These are phyloP conservation scores for Cadophora malorum DNA, from an alignment of 2,329 filamentous ascomycete species.

Conservation along the genomic window DNA sequence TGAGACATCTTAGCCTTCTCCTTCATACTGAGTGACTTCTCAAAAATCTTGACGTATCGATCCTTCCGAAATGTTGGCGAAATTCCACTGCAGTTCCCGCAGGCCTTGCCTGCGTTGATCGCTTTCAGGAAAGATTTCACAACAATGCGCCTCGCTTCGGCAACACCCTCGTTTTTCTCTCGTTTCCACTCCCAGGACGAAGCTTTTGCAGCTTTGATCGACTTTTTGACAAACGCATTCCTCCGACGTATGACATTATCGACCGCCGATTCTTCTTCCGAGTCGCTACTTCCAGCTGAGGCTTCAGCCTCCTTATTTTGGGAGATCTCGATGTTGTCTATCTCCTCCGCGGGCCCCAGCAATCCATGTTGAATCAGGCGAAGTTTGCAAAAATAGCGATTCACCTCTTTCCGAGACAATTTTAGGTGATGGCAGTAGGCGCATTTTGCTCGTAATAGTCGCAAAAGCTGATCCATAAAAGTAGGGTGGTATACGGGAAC, in stretches of 20 bases:
- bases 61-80: conserved; percentile 89
- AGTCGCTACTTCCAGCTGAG: conserved; percentile 36
- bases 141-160: conserved; percentile 75
- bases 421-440: conserved; percentile 89
- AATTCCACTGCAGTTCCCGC: conserved; percentile 70
- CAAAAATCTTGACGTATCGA: conserved; percentile 90
- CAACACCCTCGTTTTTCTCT: conserved; percentile 82
- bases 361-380: conserved; percentile 86
- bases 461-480: conserved; percentile 90
- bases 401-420: conserved; percentile 76
- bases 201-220: conserved; percentile 64
- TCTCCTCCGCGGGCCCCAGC: conserved; percentile 66
- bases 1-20: conserved; percentile 80
- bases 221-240: conserved; percentile 73
- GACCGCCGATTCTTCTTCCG: conserved; percentile 45
- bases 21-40: conserved; percentile 77
- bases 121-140: conserved; percentile 82
- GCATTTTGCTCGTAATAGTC: conserved; percentile 85
- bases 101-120: conserved; percentile 73
- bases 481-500: conserved; percentile 95
- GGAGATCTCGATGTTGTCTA: conserved; percentile 49
- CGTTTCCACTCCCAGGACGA: conserved; percentile 51
- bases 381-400: conserved; percentile 83
- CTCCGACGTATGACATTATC: conserved; percentile 60
- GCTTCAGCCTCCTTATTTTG: conserved; percentile 34